Base-by-base conservation (phyloP, 2,329 filamentous ascomycete genomes). In the Colletotrichum sp. region DNA sequence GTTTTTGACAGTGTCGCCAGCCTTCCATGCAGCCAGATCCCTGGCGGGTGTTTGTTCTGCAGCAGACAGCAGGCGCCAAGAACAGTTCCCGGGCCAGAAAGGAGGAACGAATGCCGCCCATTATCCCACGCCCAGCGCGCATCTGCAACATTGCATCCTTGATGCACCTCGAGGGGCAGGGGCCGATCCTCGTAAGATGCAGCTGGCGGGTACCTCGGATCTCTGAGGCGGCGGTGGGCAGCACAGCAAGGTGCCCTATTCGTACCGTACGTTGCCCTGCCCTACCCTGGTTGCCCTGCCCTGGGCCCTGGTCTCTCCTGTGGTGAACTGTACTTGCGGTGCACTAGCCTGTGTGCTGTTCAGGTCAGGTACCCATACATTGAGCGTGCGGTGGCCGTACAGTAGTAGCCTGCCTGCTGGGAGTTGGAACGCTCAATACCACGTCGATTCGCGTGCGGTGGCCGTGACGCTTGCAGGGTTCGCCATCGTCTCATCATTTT, bases 181-280 rank as follows among this genome's bases (percentile, higher is more conserved):
- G 68, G 73, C 59, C 28, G 36, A 68, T 68, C 70, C 73, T 75
- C 70, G 57, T 36, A 64, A 64, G 63, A 30, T 73, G 70, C 70
- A 75, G 64, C 73, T 68, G 69, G 73, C 73, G 73, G 73, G 69
- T 73, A 65, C 73, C 69, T 75, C 73, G 73, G 73, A 75, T 75
- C 63, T 72, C 55, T 70, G 73, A 72, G 32, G 72, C 72, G 69
- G 70, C 32, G 52, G 48, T n/a, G 30, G 55, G 44, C 44, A 25
- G 52, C 36, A 64, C 73, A 72, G 55, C 69, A 75, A 63, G 63
- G 69, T 75, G 73, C 55, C 69, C 69, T 72, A 48, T 48, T 48
- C 44, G 44, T 48, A 44, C 69, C 63, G 25, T 68, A 32, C 39
- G 52, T n/a, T 70, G 57, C 68, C 57, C 57, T 74, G 59, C 71